Percentiles rank a stretch among this genome's conserved stretches.
These are phyloP conservation scores for Leccinum variabile DNA, from an alignment of 1,284 basidiomycete genomes.

Conservation along the genomic window DNA sequence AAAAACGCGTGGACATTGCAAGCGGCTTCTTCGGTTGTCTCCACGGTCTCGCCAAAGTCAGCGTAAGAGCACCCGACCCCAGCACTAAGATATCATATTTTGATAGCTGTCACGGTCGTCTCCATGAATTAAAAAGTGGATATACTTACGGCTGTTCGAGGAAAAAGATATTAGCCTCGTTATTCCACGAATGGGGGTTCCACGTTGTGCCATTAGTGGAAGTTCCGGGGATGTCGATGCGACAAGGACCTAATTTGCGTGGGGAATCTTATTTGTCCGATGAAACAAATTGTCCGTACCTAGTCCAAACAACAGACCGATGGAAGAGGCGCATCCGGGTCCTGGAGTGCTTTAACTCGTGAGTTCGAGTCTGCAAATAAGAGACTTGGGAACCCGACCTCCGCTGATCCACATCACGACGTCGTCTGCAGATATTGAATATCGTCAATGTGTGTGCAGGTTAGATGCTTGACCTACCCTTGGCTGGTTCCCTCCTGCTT, in stretches of 20 bases:
- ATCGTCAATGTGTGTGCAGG: neutral
- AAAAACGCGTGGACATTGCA: no score
- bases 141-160: conserved; percentile 66
- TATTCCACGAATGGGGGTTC: conserved; percentile 72
- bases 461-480: conserved; percentile 33
- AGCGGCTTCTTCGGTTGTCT: no score
- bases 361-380: conserved; percentile 14
- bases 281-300: conserved; percentile 38
- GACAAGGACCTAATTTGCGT: conserved; percentile 49
- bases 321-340: conserved; percentile 62
- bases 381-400: conserved; percentile 38
- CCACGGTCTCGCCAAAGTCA: no score
- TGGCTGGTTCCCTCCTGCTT: conserved; percentile 63
- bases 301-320: conserved; percentile 68
- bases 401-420: conserved; percentile 75
- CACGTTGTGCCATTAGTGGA: conserved; percentile 53
- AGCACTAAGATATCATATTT: no score
- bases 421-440: conserved; percentile 45
- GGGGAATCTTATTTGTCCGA: conserved; percentile 10
- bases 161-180: conserved; percentile 70
- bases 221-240: conserved; percentile 49
- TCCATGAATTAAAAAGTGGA: conserved; percentile 36
- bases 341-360: conserved; percentile 36
- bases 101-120: no score
- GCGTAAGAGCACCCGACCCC: no score